These are phyloP conservation scores for Rhizophora mangle DNA, from an alignment of 345 rosid genomes.

Conservation along the genomic window DNA sequence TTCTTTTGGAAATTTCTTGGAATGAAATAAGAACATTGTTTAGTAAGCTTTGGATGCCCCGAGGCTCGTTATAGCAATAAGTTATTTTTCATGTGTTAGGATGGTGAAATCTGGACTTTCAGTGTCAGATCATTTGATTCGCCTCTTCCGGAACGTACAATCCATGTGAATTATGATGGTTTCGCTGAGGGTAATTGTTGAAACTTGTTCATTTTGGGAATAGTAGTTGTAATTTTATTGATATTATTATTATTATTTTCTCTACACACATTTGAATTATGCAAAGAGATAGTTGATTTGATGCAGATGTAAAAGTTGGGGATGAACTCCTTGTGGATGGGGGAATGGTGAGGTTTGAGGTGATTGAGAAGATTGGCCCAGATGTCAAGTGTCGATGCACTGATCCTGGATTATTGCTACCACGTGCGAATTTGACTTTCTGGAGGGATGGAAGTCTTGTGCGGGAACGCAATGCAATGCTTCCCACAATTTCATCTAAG, in stretches of 20 bases:
- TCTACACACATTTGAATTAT: neutral
- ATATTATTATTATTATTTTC: too few species aligned
- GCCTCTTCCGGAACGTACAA: conserved; percentile 71
- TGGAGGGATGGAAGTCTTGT: conserved; percentile 99
- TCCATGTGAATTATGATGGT: conserved; percentile 90
- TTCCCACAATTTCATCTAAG: conserved; percentile 95
- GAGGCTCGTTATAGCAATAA: neutral
- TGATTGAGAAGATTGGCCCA: conserved; percentile 93
- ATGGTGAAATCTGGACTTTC: conserved; percentile 97
- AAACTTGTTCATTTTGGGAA: neutral
- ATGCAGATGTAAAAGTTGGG: conserved; percentile 78
- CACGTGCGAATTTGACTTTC: conserved; percentile 96
- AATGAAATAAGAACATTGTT: too few species aligned
- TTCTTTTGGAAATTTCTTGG: neutral
- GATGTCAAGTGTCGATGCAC: conserved; percentile 94
- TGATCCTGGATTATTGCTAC: conserved; percentile 93
- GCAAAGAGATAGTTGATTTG: neutral
- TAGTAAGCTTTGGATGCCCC: neutral
- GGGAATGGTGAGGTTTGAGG: conserved; percentile 99
- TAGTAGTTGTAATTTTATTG: neutral
- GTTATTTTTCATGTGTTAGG: conserved; percentile 37
- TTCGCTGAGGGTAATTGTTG: conserved; percentile 76
- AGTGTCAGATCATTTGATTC: conserved; percentile 83
- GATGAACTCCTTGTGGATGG: conserved; percentile 97
- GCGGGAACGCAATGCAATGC: conserved; percentile 96